Base-by-base conservation (phyloP, 2,329 filamentous ascomycete species). In the Aureobasidium lini region DNA sequence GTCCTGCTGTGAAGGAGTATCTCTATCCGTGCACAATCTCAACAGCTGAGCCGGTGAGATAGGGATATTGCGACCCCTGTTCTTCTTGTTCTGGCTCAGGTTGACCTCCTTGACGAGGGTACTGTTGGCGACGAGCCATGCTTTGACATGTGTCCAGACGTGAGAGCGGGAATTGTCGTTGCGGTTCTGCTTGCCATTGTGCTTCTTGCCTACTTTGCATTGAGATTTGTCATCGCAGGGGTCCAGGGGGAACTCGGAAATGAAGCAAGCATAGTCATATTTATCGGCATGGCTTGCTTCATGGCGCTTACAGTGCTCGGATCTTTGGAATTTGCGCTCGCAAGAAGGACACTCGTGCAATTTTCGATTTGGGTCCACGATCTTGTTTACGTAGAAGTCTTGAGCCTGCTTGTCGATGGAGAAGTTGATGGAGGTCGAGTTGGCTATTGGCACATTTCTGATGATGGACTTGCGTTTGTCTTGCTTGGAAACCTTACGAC, bases 261-360 rank as follows among this genome's bases (percentile, higher is more conserved):
- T 37, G 34, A 48, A 59, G 29, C 57, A 59, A 7, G 28, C n/a
- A 18, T 34, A 52, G 3, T 6, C 4, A 7, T 29, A 28, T 13
- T 36, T 16, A 1, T 18, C 18, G 4, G 29, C 4, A 18, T 59
- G 57, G 1, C 6, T 53, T 6, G 18, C 31, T 3, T 29, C 13
- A n/a, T 59, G 57, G 6, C 57, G 16, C n/a, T 59, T 59, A 9
- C 39, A 50, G 23, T 59, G 57, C 23, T 59, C 57, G 2, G 39
- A 28, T 4, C 57, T 28, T 10, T 7, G 23, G 8, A 59, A 59
- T 4, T 13, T 23, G 9, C 5, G 2, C 2, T 16, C 10, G 37
- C 57, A 59, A n/a, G 6, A 3, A 10, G 11, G 6, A 16, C 52
- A 56, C 7, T 37, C 9, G 40, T 56, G 29, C 10, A 18, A 23